phyloP scores from a whole-genome alignment of 345 rosid species.

The Camelina sativa region DNA sequence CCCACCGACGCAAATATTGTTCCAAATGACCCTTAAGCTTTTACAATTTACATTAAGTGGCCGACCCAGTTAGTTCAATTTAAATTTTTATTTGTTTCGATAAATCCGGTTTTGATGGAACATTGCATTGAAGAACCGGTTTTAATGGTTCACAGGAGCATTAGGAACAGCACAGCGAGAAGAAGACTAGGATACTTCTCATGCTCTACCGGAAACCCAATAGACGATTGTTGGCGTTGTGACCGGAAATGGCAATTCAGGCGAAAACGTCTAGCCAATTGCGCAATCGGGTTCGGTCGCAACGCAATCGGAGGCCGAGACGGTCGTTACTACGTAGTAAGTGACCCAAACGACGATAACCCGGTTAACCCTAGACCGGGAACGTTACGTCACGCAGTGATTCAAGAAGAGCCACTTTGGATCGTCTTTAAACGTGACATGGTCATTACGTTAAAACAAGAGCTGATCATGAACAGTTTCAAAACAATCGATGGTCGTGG shows the following conservation, averaged over 20 bases:
- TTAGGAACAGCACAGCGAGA: slow-evolving; percentile 73
- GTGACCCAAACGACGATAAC: slow-evolving; percentile 61
- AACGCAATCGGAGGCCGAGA: slow-evolving; percentile 82
- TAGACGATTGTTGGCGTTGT: slow-evolving; percentile 95
- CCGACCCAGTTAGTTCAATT: slow-evolving; percentile 3
- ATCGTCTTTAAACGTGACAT: slow-evolving; percentile 80
- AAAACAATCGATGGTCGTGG: slow-evolving; percentile 84
- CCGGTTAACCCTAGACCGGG: slow-evolving; percentile 77
- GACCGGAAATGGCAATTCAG: slow-evolving; percentile 61
- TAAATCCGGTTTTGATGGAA: not conserved
- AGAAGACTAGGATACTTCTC: slow-evolving; percentile 65
- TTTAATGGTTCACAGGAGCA: slow-evolving; percentile 61
- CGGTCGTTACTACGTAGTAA: slow-evolving; percentile 71
- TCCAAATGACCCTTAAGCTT: not conserved
- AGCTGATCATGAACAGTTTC: slow-evolving; percentile 86
- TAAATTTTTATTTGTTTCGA: not conserved
- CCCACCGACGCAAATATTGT: slow-evolving; percentile 36
- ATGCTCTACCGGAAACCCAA: slow-evolving; percentile 71
- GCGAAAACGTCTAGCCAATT: slow-evolving; percentile 64
- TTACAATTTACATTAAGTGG: not conserved
- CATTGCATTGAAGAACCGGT: not conserved
- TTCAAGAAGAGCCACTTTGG: slow-evolving; percentile 79
- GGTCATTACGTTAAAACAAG: slow-evolving; percentile 72
- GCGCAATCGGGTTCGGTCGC: slow-evolving; percentile 80
- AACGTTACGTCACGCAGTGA: slow-evolving; percentile 80